These are phyloP conservation scores for Candida glucosophila DNA, from an alignment of 1,139 yeast genomes.

Conservation along the genomic window DNA sequence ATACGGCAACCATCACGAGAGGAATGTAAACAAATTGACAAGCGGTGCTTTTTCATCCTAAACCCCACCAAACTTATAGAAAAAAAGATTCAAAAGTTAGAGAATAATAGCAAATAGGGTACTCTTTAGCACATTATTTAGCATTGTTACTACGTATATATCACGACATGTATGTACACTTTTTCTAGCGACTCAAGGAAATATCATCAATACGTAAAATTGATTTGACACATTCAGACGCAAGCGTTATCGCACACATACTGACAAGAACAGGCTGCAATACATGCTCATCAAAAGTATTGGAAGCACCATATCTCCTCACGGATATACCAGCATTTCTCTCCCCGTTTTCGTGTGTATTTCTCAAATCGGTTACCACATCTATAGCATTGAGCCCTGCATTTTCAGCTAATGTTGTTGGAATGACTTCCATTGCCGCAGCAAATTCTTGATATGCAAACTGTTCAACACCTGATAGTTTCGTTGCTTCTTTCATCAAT, in stretches of 20 bases:
- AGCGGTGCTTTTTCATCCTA: conserved; percentile 52
- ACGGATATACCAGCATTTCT: conserved; percentile 93
- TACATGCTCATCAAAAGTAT: conserved; percentile 89
- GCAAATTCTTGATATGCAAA: conserved; percentile 96
- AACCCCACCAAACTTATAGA: conserved; percentile 48
- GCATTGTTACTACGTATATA: conserved; percentile 1
- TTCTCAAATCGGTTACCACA: conserved; percentile 90
- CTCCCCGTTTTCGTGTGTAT: conserved; percentile 87
- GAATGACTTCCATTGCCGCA: conserved; percentile 89
- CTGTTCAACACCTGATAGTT: conserved; percentile 84
- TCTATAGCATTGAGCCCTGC: conserved; percentile 94
- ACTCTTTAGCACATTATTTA: conserved; percentile 1
- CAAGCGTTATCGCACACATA: conserved; percentile 87
- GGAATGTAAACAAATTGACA: conserved; percentile 54
- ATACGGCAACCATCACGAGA: conserved; percentile 43
- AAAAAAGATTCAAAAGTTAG: conserved; percentile 23
- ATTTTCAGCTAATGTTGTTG: conserved; percentile 95
- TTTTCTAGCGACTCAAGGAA: conserved; percentile 45
- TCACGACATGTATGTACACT: conserved; percentile 2
- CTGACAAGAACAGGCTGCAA: conserved; percentile 93
- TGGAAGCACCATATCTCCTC: conserved; percentile 87
- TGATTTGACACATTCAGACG: conserved; percentile 93
- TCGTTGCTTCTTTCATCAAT: conserved; percentile 67
- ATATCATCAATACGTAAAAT: conserved; percentile 95
- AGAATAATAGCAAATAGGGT: background rate